Evolutionary conservation across 768 basidiomycete species (phyloP).

Genomic region (Podaxis sp.): DNA sequence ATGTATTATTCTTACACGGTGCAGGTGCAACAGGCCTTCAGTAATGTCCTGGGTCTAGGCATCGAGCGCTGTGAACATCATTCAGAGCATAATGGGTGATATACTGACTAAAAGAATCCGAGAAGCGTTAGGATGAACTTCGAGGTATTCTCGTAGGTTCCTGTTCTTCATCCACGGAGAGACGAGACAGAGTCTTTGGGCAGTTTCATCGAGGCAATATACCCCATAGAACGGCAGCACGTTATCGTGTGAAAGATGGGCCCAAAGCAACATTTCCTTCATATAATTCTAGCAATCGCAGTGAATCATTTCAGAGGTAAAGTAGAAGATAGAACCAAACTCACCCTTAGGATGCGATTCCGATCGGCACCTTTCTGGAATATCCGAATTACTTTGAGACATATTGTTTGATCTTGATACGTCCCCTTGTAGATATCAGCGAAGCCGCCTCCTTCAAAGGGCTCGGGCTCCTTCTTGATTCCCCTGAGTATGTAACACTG

Average conservation of each 20-base stretch:
- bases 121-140: neutral
- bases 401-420: neutral
- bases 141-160: neutral
- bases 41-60: neutral
- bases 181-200: slow-evolving; percentile 17
- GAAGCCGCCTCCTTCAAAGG: slow-evolving; percentile 4
- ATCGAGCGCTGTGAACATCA: no score
- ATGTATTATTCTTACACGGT: neutral
- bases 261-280: slow-evolving; percentile 34
- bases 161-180: neutral
- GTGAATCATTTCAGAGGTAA: neutral
- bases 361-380: neutral
- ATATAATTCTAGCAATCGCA: neutral
- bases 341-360: neutral
- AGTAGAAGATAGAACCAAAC: neutral
- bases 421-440: slow-evolving; percentile 3
- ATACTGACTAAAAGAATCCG: neutral
- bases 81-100: neutral
- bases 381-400: slow-evolving; percentile 14
- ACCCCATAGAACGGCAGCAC: slow-evolving; percentile 36
- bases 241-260: slow-evolving; percentile 31
- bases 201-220: slow-evolving; percentile 18
- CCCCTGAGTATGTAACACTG: neutral
- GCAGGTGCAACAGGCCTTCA: neutral
- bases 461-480: neutral